Percentiles rank a stretch among this genome's conserved stretches.
These are phyloP conservation scores for Aphanocladium album DNA, from an alignment of 2,329 filamentous ascomycete species.

Conservation along the genomic window DNA sequence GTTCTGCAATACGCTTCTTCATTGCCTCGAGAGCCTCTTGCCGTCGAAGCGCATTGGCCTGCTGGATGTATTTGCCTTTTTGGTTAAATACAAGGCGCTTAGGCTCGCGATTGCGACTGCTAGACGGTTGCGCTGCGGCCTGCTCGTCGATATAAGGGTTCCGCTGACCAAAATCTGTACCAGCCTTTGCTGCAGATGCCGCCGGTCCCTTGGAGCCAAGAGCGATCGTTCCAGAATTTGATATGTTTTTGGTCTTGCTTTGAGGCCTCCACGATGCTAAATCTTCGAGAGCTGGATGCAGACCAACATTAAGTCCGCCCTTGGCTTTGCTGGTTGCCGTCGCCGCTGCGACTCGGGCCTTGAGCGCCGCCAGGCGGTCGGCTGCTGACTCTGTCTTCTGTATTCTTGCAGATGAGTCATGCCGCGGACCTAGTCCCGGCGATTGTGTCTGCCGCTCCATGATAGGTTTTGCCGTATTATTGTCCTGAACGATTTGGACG, in stretches of 20 bases:
- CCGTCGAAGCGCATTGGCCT: constrained; percentile 81
- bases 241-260: neutral
- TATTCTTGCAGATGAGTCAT: constrained; percentile 49
- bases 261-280: constrained; percentile 44
- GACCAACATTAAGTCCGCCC: constrained; percentile 68
- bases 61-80: constrained; percentile 95
- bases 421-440: constrained; percentile 50
- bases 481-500: neutral
- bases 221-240: neutral
- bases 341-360: constrained; percentile 72
- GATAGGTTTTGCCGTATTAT: neutral
- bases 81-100: constrained; percentile 84
- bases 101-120: constrained; percentile 60
- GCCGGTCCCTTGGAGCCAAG: constrained; percentile 21
- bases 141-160: constrained; percentile 83
- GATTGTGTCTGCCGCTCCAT: constrained; percentile 51
- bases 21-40: constrained; percentile 88
- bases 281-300: constrained; percentile 70
- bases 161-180: constrained; percentile 15
- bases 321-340: constrained; percentile 55
- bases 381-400: constrained; percentile 54
- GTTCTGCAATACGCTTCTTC: constrained; percentile 87
- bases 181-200: neutral
- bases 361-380: constrained; percentile 69
- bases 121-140: constrained; percentile 52